Evolutionary conservation across 2,329 filamentous ascomycete genomes (phyloP), one percentile per base, ranked within the genome.

Genomic region (Diaporthe vexans): DNA sequence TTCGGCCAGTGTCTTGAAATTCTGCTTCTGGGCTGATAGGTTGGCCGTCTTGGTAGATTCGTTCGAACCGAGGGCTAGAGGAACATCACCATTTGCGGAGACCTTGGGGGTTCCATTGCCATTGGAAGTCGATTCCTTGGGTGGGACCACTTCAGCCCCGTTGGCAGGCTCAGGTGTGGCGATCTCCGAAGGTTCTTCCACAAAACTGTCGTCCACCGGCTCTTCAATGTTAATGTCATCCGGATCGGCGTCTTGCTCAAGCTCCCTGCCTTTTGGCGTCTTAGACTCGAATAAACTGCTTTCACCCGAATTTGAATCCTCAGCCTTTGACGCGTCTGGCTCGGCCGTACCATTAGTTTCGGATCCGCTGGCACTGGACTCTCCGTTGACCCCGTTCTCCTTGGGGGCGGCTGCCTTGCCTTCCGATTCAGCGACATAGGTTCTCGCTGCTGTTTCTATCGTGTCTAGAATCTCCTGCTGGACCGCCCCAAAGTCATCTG

Each of bases 181-280:
- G 72, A 24, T 15, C 71, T 76, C 35, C 76, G 76, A 15, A 51
- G 68, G 24, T 74, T 77, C 54, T 17, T 76, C 74, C 21, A 52
- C 13, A 35, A 63, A 56, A 29, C 26, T 61, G 58, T 74, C 59
- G 48, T 75, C 65, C 43, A 85, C 83, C 0, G 84, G 85, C 46
- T 84, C 84, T 74, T 86, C 85, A 33, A 90, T 84, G 59, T 88
- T 83, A 67, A 90, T 88, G 72, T 90, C 87, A 3, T 89, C 88
- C 0, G 86, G 86, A 6, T 77, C 80, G 5, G 80, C 67, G 17
- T 84, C 84, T 33, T 79, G 73, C 6, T 80, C 72, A 1, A 56
- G 59, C 3, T 80, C 77, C 63, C 79, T 81, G 4, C 71, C 33
- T 67, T 78, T 80, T 10, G 54, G 17, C 5, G 73, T n/a, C 24